A percentile compares a stretch with the other conserved stretches of the same genome.
These are phyloP conservation scores for Cercospora canescens DNA, from an alignment of 2,329 filamentous ascomycete species.

Conservation along the genomic window DNA sequence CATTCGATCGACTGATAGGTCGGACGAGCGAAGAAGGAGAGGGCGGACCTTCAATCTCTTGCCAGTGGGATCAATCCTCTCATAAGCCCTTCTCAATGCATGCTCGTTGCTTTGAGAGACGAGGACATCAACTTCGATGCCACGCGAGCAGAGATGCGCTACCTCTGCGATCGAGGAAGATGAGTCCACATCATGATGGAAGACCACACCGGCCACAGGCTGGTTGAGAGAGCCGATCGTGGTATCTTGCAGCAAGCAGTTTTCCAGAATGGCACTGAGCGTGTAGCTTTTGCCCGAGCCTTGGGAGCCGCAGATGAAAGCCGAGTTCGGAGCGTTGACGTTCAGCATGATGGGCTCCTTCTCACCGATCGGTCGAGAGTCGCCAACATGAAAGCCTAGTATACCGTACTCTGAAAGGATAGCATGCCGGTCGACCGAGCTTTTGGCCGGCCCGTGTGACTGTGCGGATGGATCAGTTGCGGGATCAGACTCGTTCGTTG, in stretches of 20 bases:
- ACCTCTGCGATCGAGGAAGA: conserved; percentile 58
- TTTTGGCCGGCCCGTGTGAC: background rate
- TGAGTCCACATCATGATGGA: conserved; percentile 57
- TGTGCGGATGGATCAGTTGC: background rate
- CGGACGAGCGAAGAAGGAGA: conserved; percentile 46
- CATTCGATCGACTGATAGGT: conserved; percentile 56
- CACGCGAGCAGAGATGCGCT: conserved; percentile 52
- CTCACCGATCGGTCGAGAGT: background rate
- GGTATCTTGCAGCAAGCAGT: conserved; percentile 52
- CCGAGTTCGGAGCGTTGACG: conserved; percentile 56
- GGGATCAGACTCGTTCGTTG: background rate
- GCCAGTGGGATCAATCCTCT: conserved; percentile 35
- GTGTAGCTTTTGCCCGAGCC: conserved; percentile 61
- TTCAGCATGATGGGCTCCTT: conserved; percentile 50
- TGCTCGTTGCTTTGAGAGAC: conserved; percentile 52
- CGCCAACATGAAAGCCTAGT: conserved; percentile 27
- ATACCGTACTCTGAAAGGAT: conserved; percentile 31
- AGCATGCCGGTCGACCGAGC: background rate
- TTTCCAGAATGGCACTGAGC: conserved; percentile 60
- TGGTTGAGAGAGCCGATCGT: conserved; percentile 47
- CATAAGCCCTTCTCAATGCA: conserved; percentile 46
- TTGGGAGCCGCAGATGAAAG: conserved; percentile 64
- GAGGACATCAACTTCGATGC: conserved; percentile 52
- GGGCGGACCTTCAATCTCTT: conserved; percentile 48
- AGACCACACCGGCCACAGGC: conserved; percentile 60